These are phyloP conservation scores for Aphanomyces stellatus DNA, from an alignment of 352 stramenopile species.

Conservation along the genomic window DNA sequence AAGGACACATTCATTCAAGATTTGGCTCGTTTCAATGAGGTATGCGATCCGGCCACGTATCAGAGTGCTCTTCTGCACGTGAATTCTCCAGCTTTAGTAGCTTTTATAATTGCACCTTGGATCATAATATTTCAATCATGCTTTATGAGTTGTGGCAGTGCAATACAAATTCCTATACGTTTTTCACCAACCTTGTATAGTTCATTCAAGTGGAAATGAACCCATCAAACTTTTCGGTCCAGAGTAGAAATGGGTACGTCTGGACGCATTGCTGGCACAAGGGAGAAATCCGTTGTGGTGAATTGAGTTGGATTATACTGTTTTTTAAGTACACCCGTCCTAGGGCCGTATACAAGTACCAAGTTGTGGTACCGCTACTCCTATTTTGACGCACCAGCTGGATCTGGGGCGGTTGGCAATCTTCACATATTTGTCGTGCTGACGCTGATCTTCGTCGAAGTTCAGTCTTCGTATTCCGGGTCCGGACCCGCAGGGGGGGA, in stretches of 20 bases:
- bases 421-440: too few species aligned
- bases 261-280: too few species aligned
- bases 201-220: background rate
- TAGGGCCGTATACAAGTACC: too few species aligned
- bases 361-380: too few species aligned
- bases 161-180: background rate
- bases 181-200: background rate
- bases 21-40: background rate
- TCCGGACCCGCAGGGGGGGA: too few species aligned
- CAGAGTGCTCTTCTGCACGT: background rate
- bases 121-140: background rate
- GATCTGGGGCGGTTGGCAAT: too few species aligned
- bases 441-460: too few species aligned
- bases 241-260: background rate
- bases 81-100: background rate
- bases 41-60: background rate
- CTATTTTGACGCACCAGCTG: too few species aligned
- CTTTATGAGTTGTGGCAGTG: background rate
- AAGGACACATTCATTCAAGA: slow-evolving; percentile 6
- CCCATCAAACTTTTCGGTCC: background rate
- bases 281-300: too few species aligned
- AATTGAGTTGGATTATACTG: too few species aligned
- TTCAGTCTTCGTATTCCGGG: too few species aligned
- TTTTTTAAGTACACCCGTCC: too few species aligned
- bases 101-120: background rate